phyloP scores from a whole-genome alignment of 768 basidiomycete genomes.

The Lentinula aciculospora region DNA sequence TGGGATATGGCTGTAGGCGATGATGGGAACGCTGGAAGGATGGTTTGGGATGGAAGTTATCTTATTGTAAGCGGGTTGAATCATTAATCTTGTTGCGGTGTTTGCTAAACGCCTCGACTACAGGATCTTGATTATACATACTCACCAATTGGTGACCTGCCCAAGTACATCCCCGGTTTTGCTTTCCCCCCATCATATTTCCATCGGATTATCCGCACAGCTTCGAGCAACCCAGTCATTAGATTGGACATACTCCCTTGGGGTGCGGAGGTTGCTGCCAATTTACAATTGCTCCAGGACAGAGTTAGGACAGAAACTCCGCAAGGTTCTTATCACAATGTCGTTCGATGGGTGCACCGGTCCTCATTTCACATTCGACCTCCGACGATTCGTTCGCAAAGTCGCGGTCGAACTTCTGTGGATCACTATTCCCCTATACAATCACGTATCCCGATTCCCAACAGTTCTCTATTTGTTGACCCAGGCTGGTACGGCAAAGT shows the following conservation, averaged over 20 bases:
- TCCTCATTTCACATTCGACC: conserved; percentile 67
- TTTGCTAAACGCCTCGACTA: not conserved
- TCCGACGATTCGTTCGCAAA: conserved; percentile 16
- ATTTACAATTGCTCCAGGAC: conserved; percentile 74
- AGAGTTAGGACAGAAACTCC: conserved; percentile 77
- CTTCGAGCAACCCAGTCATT: conserved; percentile 52
- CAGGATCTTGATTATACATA: conserved; percentile 86
- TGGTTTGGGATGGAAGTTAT: conserved; percentile 89
- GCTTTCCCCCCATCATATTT: conserved; percentile 88
- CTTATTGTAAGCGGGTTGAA: conserved; percentile 55
- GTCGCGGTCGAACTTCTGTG: not conserved
- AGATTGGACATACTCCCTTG: conserved; percentile 75
- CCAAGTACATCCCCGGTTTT: conserved; percentile 73
- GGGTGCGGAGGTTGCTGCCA: conserved; percentile 70
- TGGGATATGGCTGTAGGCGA: conserved; percentile 87
- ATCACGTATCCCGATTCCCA: conserved; percentile 47
- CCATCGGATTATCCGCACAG: conserved; percentile 73
- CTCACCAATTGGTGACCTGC: conserved; percentile 68
- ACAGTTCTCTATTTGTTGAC: conserved; percentile 57
- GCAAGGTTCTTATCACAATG: conserved; percentile 72
- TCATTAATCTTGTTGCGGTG: not conserved
- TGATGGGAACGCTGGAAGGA: conserved; percentile 77
- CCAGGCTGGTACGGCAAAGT: conserved; percentile 80
- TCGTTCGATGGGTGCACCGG: conserved; percentile 82
- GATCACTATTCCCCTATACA: conserved; percentile 20